Evolutionary conservation across 306 rosid species (phyloP).

Genomic region (Cucumis sativus): Cucumber_9930_V3 NC_026656.2:18144001-18144500

Average conservation of each 20-base stretch:
- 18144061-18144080: background rate
- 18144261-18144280: background rate
- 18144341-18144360: background rate
- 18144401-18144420: slow-evolving; percentile 2
- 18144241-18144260: background rate
- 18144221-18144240: background rate
- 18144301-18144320: slow-evolving; percentile 3
- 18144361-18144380: background rate
- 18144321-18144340: background rate
- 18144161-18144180: slow-evolving; percentile 1
- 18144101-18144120: slow-evolving; percentile 1
- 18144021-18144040: background rate
- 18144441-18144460: background rate
- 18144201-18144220: slow-evolving; percentile 2
- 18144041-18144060: background rate
- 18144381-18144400: slow-evolving; percentile 3
- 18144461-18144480: background rate
- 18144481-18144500: background rate
- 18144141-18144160: slow-evolving; percentile 2
- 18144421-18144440: slow-evolving; percentile 5
- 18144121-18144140: background rate
- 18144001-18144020: background rate
- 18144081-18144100: background rate
- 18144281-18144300: background rate
- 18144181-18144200: slow-evolving; percentile 3